Percentiles rank a stretch among this genome's conserved stretches.
Conservation (phyloP, 192 early-diverging fungal genomes). For the Dispira simplex region DNA sequence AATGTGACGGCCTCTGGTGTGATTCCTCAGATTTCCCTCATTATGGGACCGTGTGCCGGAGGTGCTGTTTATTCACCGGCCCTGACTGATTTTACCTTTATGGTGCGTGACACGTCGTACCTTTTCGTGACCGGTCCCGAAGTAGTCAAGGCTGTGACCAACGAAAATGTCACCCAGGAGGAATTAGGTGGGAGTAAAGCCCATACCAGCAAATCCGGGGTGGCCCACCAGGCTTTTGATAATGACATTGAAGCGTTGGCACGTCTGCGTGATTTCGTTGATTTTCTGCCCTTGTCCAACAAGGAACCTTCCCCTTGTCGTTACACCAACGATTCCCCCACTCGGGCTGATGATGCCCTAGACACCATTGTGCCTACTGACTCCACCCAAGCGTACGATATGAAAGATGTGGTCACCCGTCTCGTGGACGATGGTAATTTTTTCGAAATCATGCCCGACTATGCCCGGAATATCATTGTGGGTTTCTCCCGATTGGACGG, state of each 20-base stretch:
- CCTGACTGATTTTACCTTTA: conserved; percentile 91
- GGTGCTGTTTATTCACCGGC: conserved; percentile 96
- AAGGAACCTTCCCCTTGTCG: conserved; percentile 43
- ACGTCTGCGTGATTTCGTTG: conserved; percentile 65
- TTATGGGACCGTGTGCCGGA: conserved; percentile 98
- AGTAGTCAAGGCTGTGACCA: conserved; percentile 90
- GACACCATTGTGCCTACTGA: conserved; percentile 82
- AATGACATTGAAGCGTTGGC: conserved; percentile 84
- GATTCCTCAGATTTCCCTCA: conserved; percentile 85
- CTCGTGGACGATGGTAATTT: conserved; percentile 72
- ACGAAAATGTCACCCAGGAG: conserved; percentile 90
- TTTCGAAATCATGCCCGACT: conserved; percentile 86
- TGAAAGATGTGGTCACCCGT: conserved; percentile 72
- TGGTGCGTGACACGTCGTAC: conserved; percentile 92
- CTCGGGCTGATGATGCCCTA: conserved; percentile 59
- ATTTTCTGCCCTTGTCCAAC: conserved; percentile 81
- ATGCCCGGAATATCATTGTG: conserved; percentile 83
- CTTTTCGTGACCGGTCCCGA: conserved; percentile 96
- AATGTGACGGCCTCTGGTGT: conserved; percentile 90
- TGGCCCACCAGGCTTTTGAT: conserved; percentile 84
- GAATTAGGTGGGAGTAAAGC: conserved; percentile 81
- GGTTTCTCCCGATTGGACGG: conserved; percentile 80
- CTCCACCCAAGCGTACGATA: conserved; percentile 87
- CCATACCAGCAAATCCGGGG: conserved; percentile 84
- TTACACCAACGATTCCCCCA: conserved; percentile 41